Base-by-base conservation (phyloP, 345 rosid genomes). In the Arabis hirsuta region DNA sequence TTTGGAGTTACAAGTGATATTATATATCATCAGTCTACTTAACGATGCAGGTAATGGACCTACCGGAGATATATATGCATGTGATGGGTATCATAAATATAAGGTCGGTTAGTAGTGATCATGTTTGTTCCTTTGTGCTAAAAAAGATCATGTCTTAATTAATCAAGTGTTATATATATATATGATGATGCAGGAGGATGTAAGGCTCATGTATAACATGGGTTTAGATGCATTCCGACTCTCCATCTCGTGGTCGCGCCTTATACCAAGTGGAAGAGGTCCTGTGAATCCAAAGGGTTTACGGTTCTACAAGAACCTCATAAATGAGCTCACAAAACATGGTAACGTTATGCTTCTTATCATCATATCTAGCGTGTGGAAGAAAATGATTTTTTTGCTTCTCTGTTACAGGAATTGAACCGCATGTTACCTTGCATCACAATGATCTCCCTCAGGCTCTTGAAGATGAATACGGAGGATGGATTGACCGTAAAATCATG, bases 231-330 rank as follows among this genome's bases (percentile, higher is more conserved):
- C 89, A 67, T 86, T 83, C 36, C 84, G 85, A 78, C 82, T 86
- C 76, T 90, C 91, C 67, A 87, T 90, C 75, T 90, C 96, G 10
- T 87, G 90, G 93, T 78, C 93, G 1, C 87, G 96, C 50, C 90
- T 90, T 45, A 88, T 90, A 46, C 91, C 88, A 12, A 55, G 96
- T 80, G 91, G 91, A 78, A 81, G 84, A 74, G 87, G 91, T 67
- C 72, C 79, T 69, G 77, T 86, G 58, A 86, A 86, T 71, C 79
- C 84, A 4, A 81, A 81, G 77, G 91, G 87, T 26, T 61, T 86
- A 64, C 70, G 14, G 39, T 86, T 78, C 58, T 86, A 84, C 82
- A 80, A 82, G 80, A 80, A 76, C 39, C 64, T 84, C 67, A 66
- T 86, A 41, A 14, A 82, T 70, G 85, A 86, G 57, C 87, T 79